phyloP scores from a whole-genome alignment of 768 basidiomycete genomes.

The Auriculariales sp. region DNA sequence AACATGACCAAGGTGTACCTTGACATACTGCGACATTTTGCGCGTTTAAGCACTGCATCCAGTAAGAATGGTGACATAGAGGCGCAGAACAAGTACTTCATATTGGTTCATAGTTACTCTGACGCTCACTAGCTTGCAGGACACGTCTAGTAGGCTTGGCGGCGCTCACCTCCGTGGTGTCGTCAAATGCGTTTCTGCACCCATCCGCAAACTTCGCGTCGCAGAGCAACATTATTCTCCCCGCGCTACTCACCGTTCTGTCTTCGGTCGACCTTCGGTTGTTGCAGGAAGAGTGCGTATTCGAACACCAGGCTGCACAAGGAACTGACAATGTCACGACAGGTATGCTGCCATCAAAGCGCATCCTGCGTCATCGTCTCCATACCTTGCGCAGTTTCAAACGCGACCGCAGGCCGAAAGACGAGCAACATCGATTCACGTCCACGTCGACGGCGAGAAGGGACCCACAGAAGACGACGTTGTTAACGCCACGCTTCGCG shows the following conservation, averaged over 20 bases:
- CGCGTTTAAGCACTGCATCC: conserved; percentile 38
- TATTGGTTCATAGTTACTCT: background rate
- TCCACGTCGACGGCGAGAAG: conserved; percentile 77
- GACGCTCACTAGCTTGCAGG: conserved; percentile 22
- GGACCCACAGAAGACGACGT: conserved; percentile 68
- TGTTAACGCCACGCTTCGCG: conserved; percentile 55
- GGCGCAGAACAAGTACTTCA: conserved; percentile 50
- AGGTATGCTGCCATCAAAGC: conserved; percentile 54
- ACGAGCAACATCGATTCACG: conserved; percentile 77
- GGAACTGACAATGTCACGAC: conserved; percentile 6
- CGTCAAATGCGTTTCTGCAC: conserved; percentile 72
- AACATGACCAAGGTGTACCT: conserved; percentile 57
- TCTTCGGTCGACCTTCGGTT: conserved; percentile 42
- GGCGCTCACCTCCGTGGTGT: conserved; percentile 63
- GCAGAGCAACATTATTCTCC: conserved; percentile 58
- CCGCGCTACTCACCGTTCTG: conserved; percentile 53
- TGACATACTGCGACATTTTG: conserved; percentile 48
- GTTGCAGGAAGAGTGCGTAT: conserved; percentile 55
- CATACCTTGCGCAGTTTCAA: conserved; percentile 75
- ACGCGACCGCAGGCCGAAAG: conserved; percentile 65
- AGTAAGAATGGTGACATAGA: conserved; percentile 46
- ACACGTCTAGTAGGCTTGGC: conserved; percentile 78
- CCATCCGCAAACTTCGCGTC: conserved; percentile 54
- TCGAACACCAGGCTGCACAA: background rate
- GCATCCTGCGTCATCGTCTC: conserved; percentile 42